These are phyloP conservation scores for Verticillium nubilum DNA, from an alignment of 2,329 filamentous ascomycete genomes.

Conservation along the genomic window DNA sequence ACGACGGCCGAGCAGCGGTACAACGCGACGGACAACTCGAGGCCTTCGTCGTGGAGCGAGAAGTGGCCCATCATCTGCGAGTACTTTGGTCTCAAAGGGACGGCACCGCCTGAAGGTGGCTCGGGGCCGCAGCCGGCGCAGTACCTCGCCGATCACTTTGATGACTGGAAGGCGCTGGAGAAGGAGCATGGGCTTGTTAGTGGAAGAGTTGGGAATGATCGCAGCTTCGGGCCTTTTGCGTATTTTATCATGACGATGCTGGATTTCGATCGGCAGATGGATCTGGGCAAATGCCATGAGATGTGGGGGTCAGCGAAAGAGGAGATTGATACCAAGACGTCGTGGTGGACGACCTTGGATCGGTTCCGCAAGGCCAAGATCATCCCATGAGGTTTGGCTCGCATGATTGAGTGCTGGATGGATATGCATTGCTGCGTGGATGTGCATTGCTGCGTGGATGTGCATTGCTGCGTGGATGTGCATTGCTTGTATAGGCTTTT, in stretches of 20 bases:
- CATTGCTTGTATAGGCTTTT: too few species aligned
- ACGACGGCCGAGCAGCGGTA: conserved; percentile 29
- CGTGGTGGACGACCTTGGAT: conserved; percentile 26
- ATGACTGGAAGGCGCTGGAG: conserved; percentile 24
- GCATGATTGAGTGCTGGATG: too few species aligned
- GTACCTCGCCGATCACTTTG: conserved; percentile 23
- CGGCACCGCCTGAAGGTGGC: conserved; percentile 19
- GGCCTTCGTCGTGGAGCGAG: conserved; percentile 29
- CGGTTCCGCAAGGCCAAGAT: conserved; percentile 25
- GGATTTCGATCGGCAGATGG: conserved; percentile 27
- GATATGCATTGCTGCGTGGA: too few species aligned
- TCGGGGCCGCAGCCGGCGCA: conserved; percentile 23
- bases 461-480: too few species aligned
- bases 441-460: too few species aligned
- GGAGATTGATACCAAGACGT: conserved; percentile 20
- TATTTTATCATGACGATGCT: conserved; percentile 27
- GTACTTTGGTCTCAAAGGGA: conserved; percentile 39
- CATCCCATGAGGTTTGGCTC: conserved; percentile 17
- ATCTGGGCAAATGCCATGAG: conserved; percentile 23
- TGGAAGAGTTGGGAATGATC: conserved; percentile 23
- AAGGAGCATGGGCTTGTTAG: conserved; percentile 23
- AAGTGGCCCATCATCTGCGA: conserved; percentile 40
- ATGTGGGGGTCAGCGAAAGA: conserved; percentile 23
- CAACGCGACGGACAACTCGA: conserved; percentile 34
- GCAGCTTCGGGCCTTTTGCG: conserved; percentile 22